A percentile compares a stretch with the other conserved stretches of the same genome.
These are phyloP conservation scores for Rhizomucor miehei DNA, from an alignment of 371 early-diverging fungal species.

Conservation along the genomic window DNA sequence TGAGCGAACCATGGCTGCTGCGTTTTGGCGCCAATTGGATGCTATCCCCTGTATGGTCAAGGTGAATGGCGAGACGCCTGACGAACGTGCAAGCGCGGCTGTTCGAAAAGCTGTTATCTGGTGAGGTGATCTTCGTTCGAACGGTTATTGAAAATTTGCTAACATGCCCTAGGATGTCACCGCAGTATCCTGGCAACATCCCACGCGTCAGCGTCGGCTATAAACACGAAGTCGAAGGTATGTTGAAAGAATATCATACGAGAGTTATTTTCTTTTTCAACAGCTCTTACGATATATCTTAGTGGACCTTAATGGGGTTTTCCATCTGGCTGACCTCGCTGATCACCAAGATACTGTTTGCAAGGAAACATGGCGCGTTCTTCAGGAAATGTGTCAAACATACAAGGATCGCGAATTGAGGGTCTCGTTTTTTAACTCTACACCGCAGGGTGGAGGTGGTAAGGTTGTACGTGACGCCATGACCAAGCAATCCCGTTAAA, in stretches of 20 bases:
- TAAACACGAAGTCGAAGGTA: conserved; percentile 68
- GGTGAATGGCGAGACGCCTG: conserved; percentile 55
- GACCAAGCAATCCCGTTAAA: not conserved
- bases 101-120: conserved; percentile 69
- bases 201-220: conserved; percentile 68
- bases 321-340: conserved; percentile 55
- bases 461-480: conserved; percentile 2
- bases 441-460: conserved; percentile 88
- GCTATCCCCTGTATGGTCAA: conserved; percentile 65
- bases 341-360: conserved; percentile 62
- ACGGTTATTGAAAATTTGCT: no score
- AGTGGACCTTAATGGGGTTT: conserved; percentile 67
- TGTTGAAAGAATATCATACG: not conserved
- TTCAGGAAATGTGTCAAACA: conserved; percentile 45
- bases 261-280: not conserved
- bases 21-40: conserved; percentile 76
- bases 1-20: conserved; percentile 42
- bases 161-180: conserved; percentile 62
- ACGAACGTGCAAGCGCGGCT: conserved; percentile 74
- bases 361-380: conserved; percentile 58
- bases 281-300: not conserved
- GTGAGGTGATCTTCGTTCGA: no score
- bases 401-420: conserved; percentile 51
- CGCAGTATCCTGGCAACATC: conserved; percentile 69
- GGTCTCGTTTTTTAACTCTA: conserved; percentile 80